phyloP scores from a whole-genome alignment of 2,329 filamentous ascomycete species.

The Paraphaeosphaeria minitans region DNA sequence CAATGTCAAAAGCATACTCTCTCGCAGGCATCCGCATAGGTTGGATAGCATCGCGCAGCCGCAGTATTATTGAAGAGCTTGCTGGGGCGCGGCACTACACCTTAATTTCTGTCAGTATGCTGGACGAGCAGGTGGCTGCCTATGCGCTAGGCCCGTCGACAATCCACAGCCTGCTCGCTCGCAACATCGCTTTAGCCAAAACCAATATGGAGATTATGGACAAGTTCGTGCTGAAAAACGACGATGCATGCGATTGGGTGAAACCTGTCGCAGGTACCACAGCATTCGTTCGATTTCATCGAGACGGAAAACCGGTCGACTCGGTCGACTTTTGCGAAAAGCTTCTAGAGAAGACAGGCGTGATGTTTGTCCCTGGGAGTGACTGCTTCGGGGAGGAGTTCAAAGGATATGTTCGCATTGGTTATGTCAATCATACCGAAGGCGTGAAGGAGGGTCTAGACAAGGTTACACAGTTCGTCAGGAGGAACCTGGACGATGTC shows the following conservation, averaged over 20 bases:
- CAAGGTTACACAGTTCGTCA: slow-evolving; percentile 59
- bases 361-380: slow-evolving; percentile 75
- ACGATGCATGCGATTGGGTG: slow-evolving; percentile 69
- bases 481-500: slow-evolving; percentile 61
- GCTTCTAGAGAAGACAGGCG: slow-evolving; percentile 70
- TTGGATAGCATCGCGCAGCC: slow-evolving; percentile 75
- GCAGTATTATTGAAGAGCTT: slow-evolving; percentile 65
- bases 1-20: slow-evolving; percentile 84
- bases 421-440: slow-evolving; percentile 74
- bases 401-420: slow-evolving; percentile 75
- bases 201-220: slow-evolving; percentile 71
- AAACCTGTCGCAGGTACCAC: slow-evolving; percentile 81
- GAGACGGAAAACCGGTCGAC: slow-evolving; percentile 67
- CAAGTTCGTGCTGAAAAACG: slow-evolving; percentile 68
- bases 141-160: slow-evolving; percentile 72
- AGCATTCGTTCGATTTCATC: slow-evolving; percentile 73
- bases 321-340: slow-evolving; percentile 74
- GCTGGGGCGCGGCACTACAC: slow-evolving; percentile 77
- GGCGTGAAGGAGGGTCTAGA: slow-evolving; percentile 70
- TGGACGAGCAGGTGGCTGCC: slow-evolving; percentile 78
- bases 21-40: slow-evolving; percentile 81
- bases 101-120: slow-evolving; percentile 80
- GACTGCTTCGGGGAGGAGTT: slow-evolving; percentile 75
- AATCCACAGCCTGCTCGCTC: slow-evolving; percentile 65
- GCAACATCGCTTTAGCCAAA: slow-evolving; percentile 70